Evolutionary conservation across 345 rosid species (phyloP).

Genomic region (Angophora floribunda): DNA sequence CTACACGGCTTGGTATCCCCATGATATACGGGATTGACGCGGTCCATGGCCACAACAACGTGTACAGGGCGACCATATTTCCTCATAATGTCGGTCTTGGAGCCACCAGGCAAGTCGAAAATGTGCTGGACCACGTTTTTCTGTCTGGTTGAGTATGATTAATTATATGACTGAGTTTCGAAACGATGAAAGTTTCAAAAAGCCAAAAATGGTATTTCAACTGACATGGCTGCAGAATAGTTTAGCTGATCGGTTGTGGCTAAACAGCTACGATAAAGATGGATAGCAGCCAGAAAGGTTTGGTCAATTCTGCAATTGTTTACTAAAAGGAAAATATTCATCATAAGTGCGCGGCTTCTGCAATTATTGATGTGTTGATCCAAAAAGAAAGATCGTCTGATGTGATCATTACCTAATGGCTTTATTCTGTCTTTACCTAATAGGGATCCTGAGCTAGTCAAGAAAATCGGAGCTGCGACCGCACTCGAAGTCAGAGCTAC

Average conservation of each 20-base stretch:
- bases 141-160: neutral
- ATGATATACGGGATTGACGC: conserved; percentile 83
- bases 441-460: conserved; percentile 78
- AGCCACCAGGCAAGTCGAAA: conserved; percentile 47
- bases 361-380: neutral
- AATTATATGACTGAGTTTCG: neutral
- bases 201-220: neutral
- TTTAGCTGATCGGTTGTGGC: neutral
- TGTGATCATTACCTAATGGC: neutral
- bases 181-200: neutral
- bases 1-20: conserved; percentile 76
- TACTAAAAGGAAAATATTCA: neutral
- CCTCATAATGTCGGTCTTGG: conserved; percentile 90
- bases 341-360: neutral
- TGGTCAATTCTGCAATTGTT: neutral
- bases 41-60: conserved; percentile 75
- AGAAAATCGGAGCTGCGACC: conserved; percentile 81
- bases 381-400: neutral
- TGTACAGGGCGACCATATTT: conserved; percentile 77
- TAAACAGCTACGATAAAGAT: neutral
- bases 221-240: neutral
- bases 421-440: neutral
- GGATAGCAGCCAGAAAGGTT: neutral
- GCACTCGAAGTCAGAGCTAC: conserved; percentile 90
- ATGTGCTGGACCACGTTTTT: neutral